Percentiles rank a stretch among this genome's conserved stretches.
These are phyloP conservation scores for Verticillium tricorpus DNA, from an alignment of 2,329 filamentous ascomycete species.

Conservation along the genomic window DNA sequence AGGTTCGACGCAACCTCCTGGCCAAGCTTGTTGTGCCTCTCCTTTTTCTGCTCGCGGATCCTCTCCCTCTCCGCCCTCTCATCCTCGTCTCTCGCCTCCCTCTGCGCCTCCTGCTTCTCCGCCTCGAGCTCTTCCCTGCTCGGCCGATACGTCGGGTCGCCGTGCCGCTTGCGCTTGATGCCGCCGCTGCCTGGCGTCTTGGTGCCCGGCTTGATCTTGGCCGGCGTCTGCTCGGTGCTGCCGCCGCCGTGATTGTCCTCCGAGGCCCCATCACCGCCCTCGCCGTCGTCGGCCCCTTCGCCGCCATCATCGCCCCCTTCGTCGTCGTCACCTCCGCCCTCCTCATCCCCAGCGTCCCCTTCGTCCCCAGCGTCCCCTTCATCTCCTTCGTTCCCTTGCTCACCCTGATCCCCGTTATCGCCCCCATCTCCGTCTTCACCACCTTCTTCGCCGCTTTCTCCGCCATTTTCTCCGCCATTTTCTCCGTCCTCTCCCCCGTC, in stretches of 20 bases:
- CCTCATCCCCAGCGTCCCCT: too few species aligned
- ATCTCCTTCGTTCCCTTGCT: not conserved
- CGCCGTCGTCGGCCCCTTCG: too few species aligned
- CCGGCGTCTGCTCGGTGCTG: too few species aligned
- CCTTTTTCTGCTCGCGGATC: not conserved
- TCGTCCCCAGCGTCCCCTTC: too few species aligned
- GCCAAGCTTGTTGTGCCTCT: not conserved
- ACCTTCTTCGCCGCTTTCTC: not conserved
- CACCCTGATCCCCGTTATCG: not conserved
- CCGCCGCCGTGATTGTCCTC: too few species aligned
- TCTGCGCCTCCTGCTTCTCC: not conserved
- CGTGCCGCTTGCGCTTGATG: not conserved
- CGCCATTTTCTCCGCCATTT: not conserved
- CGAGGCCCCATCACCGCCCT: too few species aligned
- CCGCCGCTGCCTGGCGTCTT: not conserved
- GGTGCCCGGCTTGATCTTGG: not conserved
- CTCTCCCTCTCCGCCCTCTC: not conserved
- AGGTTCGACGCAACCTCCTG: too few species aligned
- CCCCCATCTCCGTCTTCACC: not conserved
- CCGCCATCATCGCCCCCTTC: too few species aligned
- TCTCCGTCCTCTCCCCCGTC: not conserved
- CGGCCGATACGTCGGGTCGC: not conserved
- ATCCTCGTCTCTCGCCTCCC: conserved; percentile 4
- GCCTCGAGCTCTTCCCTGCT: not conserved
- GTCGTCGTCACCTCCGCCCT: too few species aligned